Base-by-base conservation (phyloP, 352 stramenopile species). In the Phytopythium cucurbitacearum region DNA sequence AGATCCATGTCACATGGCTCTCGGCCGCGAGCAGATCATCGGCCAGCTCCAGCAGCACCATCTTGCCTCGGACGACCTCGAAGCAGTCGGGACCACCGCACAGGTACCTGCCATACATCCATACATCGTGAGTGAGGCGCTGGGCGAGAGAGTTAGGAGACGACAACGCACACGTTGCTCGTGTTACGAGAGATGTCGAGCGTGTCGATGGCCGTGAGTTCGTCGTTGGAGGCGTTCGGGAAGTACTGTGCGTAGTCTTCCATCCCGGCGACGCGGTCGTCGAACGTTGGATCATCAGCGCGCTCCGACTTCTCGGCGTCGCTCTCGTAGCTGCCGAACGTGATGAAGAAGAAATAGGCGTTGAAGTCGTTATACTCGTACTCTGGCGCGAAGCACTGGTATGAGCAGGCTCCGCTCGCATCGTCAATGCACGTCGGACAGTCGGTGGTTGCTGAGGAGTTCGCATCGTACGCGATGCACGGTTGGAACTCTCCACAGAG, bases 281-380 rank as follows among this genome's bases (percentile, higher is more conserved):
- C 55, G 38, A 56, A 47, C 10, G 32, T 8, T 28, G 33, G 49
- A 40, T 53, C 58, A 4, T 47, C 45, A 0, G 51, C 51, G 35
- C 43, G 51, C 16, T 42, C 60, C 5, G 59, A 59, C 0, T 54
- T 52, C 40, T 68, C 59, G 44, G 65, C 32, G 15, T 46, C 48
- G 12, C 59, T 71, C 49, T 56, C 43, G 45, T 62, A 68, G 5
- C 53, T 62, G 5, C 60, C 64, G 28, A 71, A 71, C 2, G 54
- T 41, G 33, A 71, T 56, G 4, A 68, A 44, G 11, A 71, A 56
- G 21, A 54, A 49, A 44, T 59, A 63, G 32, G 59, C n/a, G n/a
- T n/a, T n/a, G n/a, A n/a, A n/a, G n/a, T n/a, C n/a, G n/a, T n/a
- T n/a, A n/a, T n/a, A n/a, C n/a, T n/a, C n/a, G n/a, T n/a, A n/a